These are phyloP conservation scores for Lactarius deliciosus DNA, from an alignment of 768 basidiomycete species.

Conservation along the genomic window DNA sequence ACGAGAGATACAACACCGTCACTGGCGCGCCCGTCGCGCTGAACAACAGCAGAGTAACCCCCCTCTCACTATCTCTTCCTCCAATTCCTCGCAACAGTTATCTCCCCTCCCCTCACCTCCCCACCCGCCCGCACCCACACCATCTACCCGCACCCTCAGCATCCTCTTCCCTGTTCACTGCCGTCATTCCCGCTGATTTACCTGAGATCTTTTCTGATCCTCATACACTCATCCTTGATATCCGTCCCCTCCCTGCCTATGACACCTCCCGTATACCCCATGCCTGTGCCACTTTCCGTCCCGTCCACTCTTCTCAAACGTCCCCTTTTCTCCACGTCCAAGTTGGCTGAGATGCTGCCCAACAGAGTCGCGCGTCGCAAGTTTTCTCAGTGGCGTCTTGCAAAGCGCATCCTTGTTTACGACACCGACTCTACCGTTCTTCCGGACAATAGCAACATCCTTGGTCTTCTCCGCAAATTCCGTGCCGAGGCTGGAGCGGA, in stretches of 20 bases:
- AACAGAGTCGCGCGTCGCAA: slow-evolving; percentile 52
- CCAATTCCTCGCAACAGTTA: slow-evolving; percentile 21
- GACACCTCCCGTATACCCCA: slow-evolving; percentile 59
- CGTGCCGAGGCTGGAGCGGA: slow-evolving; percentile 50
- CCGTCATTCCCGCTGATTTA: slow-evolving; percentile 36
- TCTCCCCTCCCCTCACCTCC: slow-evolving; percentile 26
- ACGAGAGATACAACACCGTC: slow-evolving; percentile 41
- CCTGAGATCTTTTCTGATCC: slow-evolving; percentile 38
- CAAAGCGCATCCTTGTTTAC: slow-evolving; percentile 73
- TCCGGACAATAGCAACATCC: slow-evolving; percentile 63
- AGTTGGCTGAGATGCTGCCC: slow-evolving; percentile 80
- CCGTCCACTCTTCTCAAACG: slow-evolving; percentile 94
- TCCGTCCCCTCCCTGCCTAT: slow-evolving; percentile 79
- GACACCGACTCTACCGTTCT: slow-evolving; percentile 73
- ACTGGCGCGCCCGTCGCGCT: slow-evolving; percentile 30
- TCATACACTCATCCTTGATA: slow-evolving; percentile 73
- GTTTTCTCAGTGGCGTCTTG: slow-evolving; percentile 59
- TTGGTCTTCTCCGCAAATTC: slow-evolving; percentile 76
- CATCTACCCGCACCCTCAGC: slow-evolving; percentile 21
- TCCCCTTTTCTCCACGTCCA: slow-evolving; percentile 78
- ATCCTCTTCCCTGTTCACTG: slow-evolving; percentile 27
- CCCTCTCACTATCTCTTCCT: slow-evolving; percentile 31
- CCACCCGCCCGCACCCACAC: slow-evolving; percentile 18
- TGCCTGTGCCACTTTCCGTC: slow-evolving; percentile 85
- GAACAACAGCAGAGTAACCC: slow-evolving; percentile 38